phyloP scores from a whole-genome alignment of 1,139 yeast genomes.

The Taiozyma sp. region DNA sequence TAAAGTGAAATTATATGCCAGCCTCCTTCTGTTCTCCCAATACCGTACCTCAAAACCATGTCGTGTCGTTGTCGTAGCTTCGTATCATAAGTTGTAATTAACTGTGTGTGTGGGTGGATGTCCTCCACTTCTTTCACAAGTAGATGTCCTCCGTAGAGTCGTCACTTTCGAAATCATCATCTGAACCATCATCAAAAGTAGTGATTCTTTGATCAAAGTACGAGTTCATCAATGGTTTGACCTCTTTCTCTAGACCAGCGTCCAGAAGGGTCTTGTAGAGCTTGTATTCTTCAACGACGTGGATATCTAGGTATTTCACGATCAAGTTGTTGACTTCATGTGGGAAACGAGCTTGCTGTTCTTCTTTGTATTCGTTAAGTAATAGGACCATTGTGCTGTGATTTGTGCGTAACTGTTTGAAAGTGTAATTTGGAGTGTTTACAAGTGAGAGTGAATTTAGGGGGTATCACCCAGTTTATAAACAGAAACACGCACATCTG shows the following conservation, averaged over 20 bases:
- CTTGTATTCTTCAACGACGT: not conserved
- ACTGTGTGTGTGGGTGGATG: too few species aligned
- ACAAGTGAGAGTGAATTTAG: not conserved
- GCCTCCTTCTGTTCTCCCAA: too few species aligned
- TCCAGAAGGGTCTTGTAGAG: not conserved
- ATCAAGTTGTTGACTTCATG: not conserved
- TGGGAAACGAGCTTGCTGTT: not conserved
- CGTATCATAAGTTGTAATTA: not conserved
- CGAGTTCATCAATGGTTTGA: not conserved
- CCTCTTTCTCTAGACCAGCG: not conserved
- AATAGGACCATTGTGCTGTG: not conserved
- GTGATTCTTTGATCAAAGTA: not conserved
- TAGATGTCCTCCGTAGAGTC: not conserved
- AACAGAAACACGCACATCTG: not conserved
- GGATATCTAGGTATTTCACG: not conserved
- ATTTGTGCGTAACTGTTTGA: too few species aligned
- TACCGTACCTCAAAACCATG: not conserved
- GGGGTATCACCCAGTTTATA: not conserved
- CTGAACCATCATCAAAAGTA: not conserved
- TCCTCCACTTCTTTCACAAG: not conserved
- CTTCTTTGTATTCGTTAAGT: not conserved
- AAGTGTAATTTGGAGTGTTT: not conserved
- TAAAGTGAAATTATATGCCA: too few species aligned
- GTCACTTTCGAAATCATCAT: not conserved
- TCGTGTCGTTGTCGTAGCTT: not conserved